These are phyloP conservation scores for Thielaviopsis musarum DNA, from an alignment of 2,329 filamentous ascomycete species.

Conservation along the genomic window DNA sequence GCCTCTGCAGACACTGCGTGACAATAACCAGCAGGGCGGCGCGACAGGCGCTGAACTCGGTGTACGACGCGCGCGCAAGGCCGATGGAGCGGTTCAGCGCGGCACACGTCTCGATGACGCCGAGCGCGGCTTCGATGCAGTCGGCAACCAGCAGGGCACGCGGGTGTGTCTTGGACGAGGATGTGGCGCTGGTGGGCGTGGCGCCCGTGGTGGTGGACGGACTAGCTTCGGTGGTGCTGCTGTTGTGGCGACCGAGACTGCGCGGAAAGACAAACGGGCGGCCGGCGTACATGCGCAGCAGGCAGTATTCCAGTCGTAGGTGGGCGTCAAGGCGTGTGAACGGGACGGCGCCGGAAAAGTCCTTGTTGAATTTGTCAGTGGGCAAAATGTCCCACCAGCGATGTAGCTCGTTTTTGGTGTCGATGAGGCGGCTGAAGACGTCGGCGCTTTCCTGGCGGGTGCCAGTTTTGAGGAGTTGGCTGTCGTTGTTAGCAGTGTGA, in stretches of 20 bases:
- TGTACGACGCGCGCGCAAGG: slow-evolving; percentile 36
- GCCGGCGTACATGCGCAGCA: slow-evolving; percentile 35
- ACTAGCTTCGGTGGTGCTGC: neutral
- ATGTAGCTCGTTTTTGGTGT: slow-evolving; percentile 22
- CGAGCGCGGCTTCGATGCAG: slow-evolving; percentile 34
- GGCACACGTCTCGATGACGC: slow-evolving; percentile 32
- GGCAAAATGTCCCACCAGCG: slow-evolving; percentile 24
- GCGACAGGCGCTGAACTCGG: slow-evolving; percentile 38
- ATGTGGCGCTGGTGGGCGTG: slow-evolving; percentile 16
- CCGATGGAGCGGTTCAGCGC: slow-evolving; percentile 32
- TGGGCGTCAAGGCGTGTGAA: slow-evolving; percentile 31
- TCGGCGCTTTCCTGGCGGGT: slow-evolving; percentile 20
- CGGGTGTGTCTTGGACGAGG: slow-evolving; percentile 16
- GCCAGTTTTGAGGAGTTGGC: slow-evolving; percentile 20
- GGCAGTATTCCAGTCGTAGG: slow-evolving; percentile 33
- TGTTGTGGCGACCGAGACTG: slow-evolving; percentile 5
- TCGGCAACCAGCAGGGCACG: slow-evolving; percentile 27
- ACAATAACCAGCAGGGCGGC: slow-evolving; percentile 33
- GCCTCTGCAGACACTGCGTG: slow-evolving; percentile 23
- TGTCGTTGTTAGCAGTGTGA: slow-evolving; percentile 13
- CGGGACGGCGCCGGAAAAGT: slow-evolving; percentile 17
- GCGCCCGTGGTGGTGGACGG: slow-evolving; percentile 6
- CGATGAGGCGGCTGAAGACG: slow-evolving; percentile 20
- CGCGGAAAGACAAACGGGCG: slow-evolving; percentile 32
- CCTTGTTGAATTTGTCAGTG: slow-evolving; percentile 19